Evolutionary conservation across 306 rosid species (phyloP), one percentile per base, ranked within the genome.

Genomic region (Cyclanthera cordifolia): DNA sequence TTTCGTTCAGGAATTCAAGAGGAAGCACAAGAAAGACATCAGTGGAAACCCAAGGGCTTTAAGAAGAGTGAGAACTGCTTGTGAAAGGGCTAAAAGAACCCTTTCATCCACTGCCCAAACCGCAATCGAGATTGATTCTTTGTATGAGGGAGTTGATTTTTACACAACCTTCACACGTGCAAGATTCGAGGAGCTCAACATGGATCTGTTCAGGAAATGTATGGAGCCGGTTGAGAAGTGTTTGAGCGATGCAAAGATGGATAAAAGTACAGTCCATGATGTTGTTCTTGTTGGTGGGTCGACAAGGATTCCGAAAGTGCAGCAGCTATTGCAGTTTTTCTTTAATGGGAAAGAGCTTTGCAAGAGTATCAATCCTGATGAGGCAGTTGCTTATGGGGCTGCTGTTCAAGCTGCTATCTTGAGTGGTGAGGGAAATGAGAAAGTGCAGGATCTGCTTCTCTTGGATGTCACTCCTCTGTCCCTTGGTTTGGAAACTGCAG

Each of bases 211-310:
- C 7, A 67, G 88, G 9, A 88, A 84, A 76, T 88, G 95, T 41
- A 82, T 88, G 90, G 91, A 84, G 70, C 91, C 91, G 0, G 95
- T 88, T 3, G 85, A 88, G 82, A 86, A 88, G 83, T 88, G 95
- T 74, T 24, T 88, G 5, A 82, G 88, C 45, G 91, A 84, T 77
- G 88, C 91, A 0, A 86, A 88, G 84, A 88, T 88, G 95, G 95
- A 86, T 76, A 88, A 88, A 82, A 88, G 87, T 77, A 68, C 17
- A 0, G 72, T 89, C 15, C 93, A 89, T 45, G 93, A 89, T 70
- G 90, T 78, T 5, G 93, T 89, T 13, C 93, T 89, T 74, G 96
- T 89, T 2, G 93, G 96, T 39, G 96, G 96, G 34, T 89, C 96
- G 0, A 89, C 90, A 0, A 84, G 96, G 47, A 89, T 89, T 81